These are phyloP conservation scores for Geotrichum australiense DNA, from an alignment of 1,139 yeast genomes.

Conservation along the genomic window DNA sequence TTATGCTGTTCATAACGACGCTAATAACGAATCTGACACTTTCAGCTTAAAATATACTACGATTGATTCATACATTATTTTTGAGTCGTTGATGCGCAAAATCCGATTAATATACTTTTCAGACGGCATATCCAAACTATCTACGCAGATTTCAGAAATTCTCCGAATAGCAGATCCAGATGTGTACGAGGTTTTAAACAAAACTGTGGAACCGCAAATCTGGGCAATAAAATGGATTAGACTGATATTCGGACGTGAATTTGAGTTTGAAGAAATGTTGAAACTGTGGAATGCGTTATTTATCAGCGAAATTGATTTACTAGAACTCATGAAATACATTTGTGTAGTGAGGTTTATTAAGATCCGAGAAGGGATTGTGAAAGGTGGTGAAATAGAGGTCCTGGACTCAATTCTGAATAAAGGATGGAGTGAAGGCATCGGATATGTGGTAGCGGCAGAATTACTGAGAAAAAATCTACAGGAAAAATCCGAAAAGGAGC, in stretches of 20 bases:
- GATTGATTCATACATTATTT: conserved; percentile 31
- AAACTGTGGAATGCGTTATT: conserved; percentile 37
- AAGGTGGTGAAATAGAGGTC: conserved; percentile 29
- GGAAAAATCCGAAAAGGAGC: background rate
- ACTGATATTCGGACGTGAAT: conserved; percentile 46
- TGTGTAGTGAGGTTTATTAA: conserved; percentile 33
- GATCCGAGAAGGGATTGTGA: conserved; percentile 26
- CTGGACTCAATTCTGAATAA: conserved; percentile 31
- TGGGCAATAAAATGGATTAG: conserved; percentile 56
- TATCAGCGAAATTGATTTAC: conserved; percentile 22
- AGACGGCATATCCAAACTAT: conserved; percentile 23
- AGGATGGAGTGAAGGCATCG: conserved; percentile 20
- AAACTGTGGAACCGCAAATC: conserved; percentile 49
- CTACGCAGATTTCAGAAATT: conserved; percentile 34
- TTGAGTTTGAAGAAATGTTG: conserved; percentile 31
- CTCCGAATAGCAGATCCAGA: conserved; percentile 35
- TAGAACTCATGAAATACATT: conserved; percentile 32
- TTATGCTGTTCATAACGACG: conserved; percentile 26
- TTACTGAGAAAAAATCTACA: background rate
- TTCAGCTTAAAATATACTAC: conserved; percentile 20
- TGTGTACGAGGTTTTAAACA: conserved; percentile 33
- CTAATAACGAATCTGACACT: conserved; percentile 3
- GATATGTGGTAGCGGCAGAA: conserved; percentile 1
- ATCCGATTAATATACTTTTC: conserved; percentile 30
- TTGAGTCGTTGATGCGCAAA: conserved; percentile 31